Base-by-base conservation (phyloP, 2,329 filamentous ascomycete genomes). In the Niveomyces coronatus region DNA sequence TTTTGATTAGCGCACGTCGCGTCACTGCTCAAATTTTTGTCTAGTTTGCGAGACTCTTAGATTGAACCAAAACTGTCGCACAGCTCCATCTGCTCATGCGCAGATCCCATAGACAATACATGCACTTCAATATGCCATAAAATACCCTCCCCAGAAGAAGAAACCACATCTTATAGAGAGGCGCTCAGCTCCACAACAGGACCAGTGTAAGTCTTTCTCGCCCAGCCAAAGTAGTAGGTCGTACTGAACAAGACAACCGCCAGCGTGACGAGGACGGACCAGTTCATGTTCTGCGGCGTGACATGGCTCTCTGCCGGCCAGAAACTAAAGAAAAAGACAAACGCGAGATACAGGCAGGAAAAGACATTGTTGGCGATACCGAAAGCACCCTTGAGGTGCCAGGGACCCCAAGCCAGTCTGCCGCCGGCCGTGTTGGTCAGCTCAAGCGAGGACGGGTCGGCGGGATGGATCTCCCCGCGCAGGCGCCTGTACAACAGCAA, bases 281-380 rank as follows among this genome's bases (percentile, higher is more conserved):
- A 72, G 49, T 73, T 73, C 60, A 68, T 65, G 10, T 54, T 62
- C 1, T 53, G 49, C 0, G 58, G 48, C 4, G 29, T 19, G 0
- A 48, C 56, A 3, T 43, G 47, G 2, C 60, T 58, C 1, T 43
- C 47, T 2, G 61, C 58, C 1, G 57, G 70, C 67, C 66, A 73
- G 31, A 76, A 70, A n/a, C 60, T 66, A 61, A 70, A 77, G 52
- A 78, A 76, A 11, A 71, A 62, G 2, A 76, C 58, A 22, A 76
- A 65, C 1, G 68, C 35, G 49, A 70, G 63, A 47, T 74, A 78
- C 3, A 60, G 37, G 46, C 68, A 71, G 1, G 71, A 65, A 32
- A 73, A 70, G 1, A 58, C 49, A 41, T 77, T 78, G 50, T 76
- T 76, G n/a, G 65, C 47, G 7, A 64, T 69, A 0, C 74, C 73